These are phyloP conservation scores for Inga laurina DNA, from an alignment of 306 rosid species.

Conservation along the genomic window DNA sequence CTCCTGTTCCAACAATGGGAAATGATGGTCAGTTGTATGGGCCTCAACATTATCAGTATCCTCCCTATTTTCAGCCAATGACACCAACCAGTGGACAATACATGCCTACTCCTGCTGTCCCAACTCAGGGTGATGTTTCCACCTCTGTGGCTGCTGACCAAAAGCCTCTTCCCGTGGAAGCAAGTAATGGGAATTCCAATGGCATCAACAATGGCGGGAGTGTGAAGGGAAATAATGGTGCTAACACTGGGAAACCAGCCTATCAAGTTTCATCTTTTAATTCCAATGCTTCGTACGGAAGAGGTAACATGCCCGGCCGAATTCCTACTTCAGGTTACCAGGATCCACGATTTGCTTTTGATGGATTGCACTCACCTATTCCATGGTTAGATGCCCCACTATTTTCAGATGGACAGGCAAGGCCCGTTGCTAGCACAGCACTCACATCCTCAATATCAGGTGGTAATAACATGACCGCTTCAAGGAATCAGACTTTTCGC, in stretches of 20 bases:
- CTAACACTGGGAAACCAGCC: conserved; percentile 42
- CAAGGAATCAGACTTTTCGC: conserved; percentile 74
- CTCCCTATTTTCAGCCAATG: conserved; percentile 86
- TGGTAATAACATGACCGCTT: conserved; percentile 50
- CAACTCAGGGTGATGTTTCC: conserved; percentile 65
- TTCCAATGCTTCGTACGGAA: conserved; percentile 51
- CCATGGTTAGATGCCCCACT: conserved; percentile 74
- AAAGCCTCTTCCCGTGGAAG: conserved; percentile 66
- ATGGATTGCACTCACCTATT: conserved; percentile 56
- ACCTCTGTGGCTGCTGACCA: conserved; percentile 73
- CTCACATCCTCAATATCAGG: conserved; percentile 56
- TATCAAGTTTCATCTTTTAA: conserved; percentile 42
- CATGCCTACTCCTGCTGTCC: conserved; percentile 46
- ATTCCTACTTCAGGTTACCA: conserved; percentile 78
- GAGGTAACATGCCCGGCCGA: conserved; percentile 60
- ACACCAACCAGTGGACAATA: conserved; percentile 79
- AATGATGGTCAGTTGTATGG: conserved; percentile 95
- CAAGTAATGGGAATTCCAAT: conserved; percentile 66
- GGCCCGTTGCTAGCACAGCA: conserved; percentile 61
- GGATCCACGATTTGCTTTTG: conserved; percentile 80
- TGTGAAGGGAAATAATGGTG: conserved; percentile 57
- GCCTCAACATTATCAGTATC: conserved; percentile 94
- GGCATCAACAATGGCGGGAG: conserved; percentile 51
- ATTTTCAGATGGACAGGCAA: conserved; percentile 87
- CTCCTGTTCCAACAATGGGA: conserved; percentile 95